A percentile compares a stretch with the other conserved stretches of the same genome.
Conservation (phyloP, 2,329 filamentous ascomycete genomes). For the Tricladium varicosporioides region DNA sequence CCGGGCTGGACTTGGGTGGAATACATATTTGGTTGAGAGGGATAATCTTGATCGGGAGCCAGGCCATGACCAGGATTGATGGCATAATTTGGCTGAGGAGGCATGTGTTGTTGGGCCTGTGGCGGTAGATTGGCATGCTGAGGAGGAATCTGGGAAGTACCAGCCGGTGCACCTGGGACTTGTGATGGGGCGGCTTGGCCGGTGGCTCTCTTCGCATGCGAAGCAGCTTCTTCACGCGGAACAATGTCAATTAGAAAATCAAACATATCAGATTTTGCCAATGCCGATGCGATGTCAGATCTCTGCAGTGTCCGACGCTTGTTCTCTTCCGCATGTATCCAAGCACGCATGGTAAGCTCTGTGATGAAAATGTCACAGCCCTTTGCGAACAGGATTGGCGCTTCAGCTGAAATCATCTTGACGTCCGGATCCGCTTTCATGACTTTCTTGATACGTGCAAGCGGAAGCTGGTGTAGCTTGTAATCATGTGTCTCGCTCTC, state of each 20-base stretch:
- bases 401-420: conserved; percentile 99
- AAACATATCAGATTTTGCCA: conserved; percentile 99
- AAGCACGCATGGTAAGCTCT: conserved; percentile 97
- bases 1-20: conserved; percentile 73
- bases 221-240: conserved; percentile 86
- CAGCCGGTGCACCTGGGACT: conserved; percentile 48
- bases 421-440: conserved; percentile 99
- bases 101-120: conserved; percentile 59
- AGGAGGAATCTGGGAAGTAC: conserved; percentile 48
- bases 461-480: conserved; percentile 93
- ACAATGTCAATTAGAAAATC: conserved; percentile 99
- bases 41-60: conserved; percentile 73
- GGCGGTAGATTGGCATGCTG: conserved; percentile 47
- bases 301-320: conserved; percentile 93
- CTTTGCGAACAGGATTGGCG: conserved; percentile 96
- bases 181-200: conserved; percentile 42
- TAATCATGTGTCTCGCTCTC: conserved; percentile 97
- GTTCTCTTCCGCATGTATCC: conserved; percentile 99
- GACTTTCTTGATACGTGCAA: conserved; percentile 99
- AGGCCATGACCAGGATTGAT: conserved; percentile 59
- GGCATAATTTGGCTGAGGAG: conserved; percentile 56
- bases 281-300: conserved; percentile 91
- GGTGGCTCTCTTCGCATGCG: conserved; percentile 74
- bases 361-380: conserved; percentile 99
- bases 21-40: conserved; percentile 78